Conservation (phyloP, 306 rosid species). For the Casuarina glauca region DNA sequence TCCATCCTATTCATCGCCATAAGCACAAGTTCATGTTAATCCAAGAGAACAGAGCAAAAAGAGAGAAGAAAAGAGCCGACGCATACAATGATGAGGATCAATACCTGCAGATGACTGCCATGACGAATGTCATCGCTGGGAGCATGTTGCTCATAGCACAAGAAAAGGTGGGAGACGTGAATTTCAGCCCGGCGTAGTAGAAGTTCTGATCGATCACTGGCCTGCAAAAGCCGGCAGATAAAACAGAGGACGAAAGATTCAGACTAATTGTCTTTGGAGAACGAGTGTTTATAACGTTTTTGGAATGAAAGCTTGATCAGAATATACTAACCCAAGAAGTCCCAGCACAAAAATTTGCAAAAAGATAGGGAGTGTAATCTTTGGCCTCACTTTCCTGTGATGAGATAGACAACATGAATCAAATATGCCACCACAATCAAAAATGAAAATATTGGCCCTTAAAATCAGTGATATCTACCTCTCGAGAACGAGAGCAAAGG, state of each 20-base stretch:
- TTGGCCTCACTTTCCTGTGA: conserved; percentile 80
- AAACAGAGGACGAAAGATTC: background rate
- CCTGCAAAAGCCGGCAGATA: conserved; percentile 32
- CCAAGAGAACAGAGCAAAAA: background rate
- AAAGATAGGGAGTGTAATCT: conserved; percentile 66
- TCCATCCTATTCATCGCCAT: conserved; percentile 63
- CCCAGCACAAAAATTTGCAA: conserved; percentile 73
- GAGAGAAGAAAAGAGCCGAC: background rate
- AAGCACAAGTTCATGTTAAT: conserved; percentile 20
- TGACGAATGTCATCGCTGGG: conserved; percentile 87
- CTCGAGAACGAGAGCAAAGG: conserved; percentile 88
- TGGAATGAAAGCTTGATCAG: background rate
- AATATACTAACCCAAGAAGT: conserved; percentile 77
- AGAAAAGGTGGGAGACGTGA: conserved; percentile 83
- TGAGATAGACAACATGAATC: conserved; percentile 6
- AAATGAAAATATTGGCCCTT: background rate
- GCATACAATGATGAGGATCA: background rate
- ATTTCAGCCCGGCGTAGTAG: conserved; percentile 79
- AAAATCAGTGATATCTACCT: conserved; percentile 39
- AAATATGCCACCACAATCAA: conserved; percentile 5
- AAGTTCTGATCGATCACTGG: conserved; percentile 94
- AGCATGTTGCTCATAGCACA: conserved; percentile 91
- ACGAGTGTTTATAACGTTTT: background rate
- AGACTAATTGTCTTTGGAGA: background rate
- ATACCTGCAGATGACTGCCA: conserved; percentile 90